Percentiles rank a stretch among this genome's conserved stretches.
phyloP scores from a whole-genome alignment of 257 asterid genomes.

The Solanum appendiculatum region DNA sequence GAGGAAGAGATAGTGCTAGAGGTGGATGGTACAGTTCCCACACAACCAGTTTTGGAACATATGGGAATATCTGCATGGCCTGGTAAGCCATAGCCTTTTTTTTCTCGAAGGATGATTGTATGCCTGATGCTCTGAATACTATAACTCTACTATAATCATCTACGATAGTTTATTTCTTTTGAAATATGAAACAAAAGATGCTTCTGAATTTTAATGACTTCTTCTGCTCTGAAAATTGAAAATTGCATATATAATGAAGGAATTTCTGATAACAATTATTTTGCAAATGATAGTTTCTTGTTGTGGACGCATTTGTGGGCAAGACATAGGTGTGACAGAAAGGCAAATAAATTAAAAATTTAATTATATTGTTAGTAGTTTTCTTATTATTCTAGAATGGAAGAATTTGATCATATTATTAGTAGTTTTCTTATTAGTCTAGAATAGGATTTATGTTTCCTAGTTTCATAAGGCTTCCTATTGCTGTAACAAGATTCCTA shows the following conservation, averaged over 20 bases:
- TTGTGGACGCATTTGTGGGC: neutral
- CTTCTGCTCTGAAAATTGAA: neutral
- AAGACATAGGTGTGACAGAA: neutral
- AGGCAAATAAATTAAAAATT: no score
- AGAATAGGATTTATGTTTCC: neutral
- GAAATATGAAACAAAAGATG: neutral
- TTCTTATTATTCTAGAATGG: neutral
- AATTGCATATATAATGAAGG: neutral
- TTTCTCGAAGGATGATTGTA: neutral
- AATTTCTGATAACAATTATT: neutral
- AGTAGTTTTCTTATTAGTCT: neutral
- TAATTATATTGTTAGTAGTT: neutral
- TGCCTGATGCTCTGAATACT: neutral
- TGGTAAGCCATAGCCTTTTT: slow-evolving; percentile 35
- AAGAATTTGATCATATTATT: neutral
- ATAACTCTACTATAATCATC: neutral
- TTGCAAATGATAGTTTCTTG: neutral
- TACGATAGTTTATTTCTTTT: neutral
- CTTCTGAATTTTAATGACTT: neutral
- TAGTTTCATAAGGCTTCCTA: neutral
- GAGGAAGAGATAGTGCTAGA: slow-evolving; percentile 77
- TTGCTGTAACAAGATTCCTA: neutral
- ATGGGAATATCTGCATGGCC: slow-evolving; percentile 95
- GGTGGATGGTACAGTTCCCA: slow-evolving; percentile 72
- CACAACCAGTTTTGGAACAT: slow-evolving; percentile 85